A percentile compares a stretch with the other conserved stretches of the same genome.
Conservation (phyloP, 2,329 filamentous ascomycete species). For the Colletotrichum sp. region DNA sequence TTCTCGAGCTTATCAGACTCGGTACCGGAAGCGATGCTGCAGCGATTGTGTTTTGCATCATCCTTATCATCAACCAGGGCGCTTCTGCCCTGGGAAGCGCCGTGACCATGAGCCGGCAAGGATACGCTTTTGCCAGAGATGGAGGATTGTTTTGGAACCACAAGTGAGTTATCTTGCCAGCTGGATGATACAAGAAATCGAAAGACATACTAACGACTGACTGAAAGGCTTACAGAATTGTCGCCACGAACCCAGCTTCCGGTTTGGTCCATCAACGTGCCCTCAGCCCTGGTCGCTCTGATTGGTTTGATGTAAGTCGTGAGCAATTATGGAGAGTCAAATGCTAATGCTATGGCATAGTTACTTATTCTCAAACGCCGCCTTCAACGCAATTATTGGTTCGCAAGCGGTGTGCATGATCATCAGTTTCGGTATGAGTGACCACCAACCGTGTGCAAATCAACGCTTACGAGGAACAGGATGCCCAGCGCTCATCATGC, state of each 20-base stretch:
- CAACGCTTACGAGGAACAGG: not conserved
- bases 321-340: fast-evolving
- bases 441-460: not conserved
- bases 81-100: not conserved
- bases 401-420: not conserved
- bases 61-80: not conserved
- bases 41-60: not conserved
- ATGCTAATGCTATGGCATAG: not conserved
- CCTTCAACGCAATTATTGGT: not conserved
- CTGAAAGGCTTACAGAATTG: not conserved
- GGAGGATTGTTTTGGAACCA: not conserved
- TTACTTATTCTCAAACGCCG: not conserved
- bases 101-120: not conserved
- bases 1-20: not conserved
- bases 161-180: not conserved
- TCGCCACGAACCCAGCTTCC: not conserved
- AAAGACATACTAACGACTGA: not conserved
- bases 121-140: not conserved
- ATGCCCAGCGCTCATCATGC: not conserved
- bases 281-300: not conserved
- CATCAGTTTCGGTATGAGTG: not conserved
- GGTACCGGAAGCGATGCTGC: not conserved
- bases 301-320: not conserved
- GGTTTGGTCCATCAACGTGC: not conserved
- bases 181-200: no score